A percentile compares a stretch with the other conserved stretches of the same genome.
These are phyloP conservation scores for Saccharomyces pastorianus DNA, from an alignment of 1,139 yeast species.

Conservation along the genomic window DNA sequence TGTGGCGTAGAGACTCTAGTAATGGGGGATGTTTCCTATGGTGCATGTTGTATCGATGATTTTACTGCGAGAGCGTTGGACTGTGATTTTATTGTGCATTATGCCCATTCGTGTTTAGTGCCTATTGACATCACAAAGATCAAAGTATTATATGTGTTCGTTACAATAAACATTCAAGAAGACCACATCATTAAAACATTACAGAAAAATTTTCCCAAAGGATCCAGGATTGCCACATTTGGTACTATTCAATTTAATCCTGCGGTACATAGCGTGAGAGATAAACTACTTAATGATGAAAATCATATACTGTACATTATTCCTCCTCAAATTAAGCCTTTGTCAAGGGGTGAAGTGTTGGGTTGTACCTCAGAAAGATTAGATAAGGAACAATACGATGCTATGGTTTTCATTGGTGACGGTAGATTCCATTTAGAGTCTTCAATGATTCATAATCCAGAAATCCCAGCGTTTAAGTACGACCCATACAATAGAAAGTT, in stretches of 20 bases:
- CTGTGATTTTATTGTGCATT: slow-evolving; percentile 91
- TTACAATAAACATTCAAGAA: slow-evolving; percentile 83
- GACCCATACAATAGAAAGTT: slow-evolving; percentile 92
- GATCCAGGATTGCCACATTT: slow-evolving; percentile 65
- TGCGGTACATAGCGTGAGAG: slow-evolving; percentile 74
- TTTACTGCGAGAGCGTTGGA: slow-evolving; percentile 86
- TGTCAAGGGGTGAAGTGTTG: slow-evolving; percentile 93
- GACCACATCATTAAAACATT: slow-evolving; percentile 71
- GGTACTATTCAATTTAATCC: slow-evolving; percentile 98
- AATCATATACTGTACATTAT: slow-evolving; percentile 49
- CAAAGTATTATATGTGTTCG: slow-evolving; percentile 87
- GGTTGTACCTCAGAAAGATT: slow-evolving; percentile 92
- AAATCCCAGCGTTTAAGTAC: slow-evolving; percentile 84
- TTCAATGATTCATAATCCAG: slow-evolving; percentile 95
- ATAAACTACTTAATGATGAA: slow-evolving; percentile 44
- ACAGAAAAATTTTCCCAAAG: slow-evolving; percentile 55
- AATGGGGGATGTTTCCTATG: slow-evolving; percentile 98
- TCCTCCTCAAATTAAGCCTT: slow-evolving; percentile 88
- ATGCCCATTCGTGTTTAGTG: slow-evolving; percentile 94
- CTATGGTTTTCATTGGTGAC: slow-evolving; percentile 89
- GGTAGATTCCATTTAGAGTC: slow-evolving; percentile 94
- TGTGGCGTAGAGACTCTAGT: slow-evolving; percentile 81
- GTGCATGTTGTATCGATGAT: slow-evolving; percentile 98
- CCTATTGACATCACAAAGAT: slow-evolving; percentile 89
- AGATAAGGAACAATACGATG: slow-evolving; percentile 53